Percentiles rank a stretch among this genome's conserved stretches.
These are phyloP conservation scores for Pluteus cervinus DNA, from an alignment of 768 basidiomycete species.

Conservation along the genomic window DNA sequence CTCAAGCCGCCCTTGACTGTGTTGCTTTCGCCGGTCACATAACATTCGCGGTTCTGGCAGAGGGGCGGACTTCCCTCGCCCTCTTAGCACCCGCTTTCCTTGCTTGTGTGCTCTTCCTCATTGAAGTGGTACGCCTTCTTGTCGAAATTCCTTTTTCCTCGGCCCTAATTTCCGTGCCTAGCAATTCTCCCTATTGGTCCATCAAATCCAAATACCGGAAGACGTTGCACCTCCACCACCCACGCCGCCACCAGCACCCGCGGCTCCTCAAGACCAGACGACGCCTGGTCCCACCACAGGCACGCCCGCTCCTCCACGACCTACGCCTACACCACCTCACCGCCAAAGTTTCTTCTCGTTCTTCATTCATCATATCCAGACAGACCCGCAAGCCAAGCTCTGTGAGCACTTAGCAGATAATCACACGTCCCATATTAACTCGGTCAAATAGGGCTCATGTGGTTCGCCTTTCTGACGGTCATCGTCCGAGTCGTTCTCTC, in stretches of 20 bases:
- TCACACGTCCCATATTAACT: conserved; percentile 6
- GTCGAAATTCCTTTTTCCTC: not conserved
- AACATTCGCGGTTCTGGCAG: conserved; percentile 80
- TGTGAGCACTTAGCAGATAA: conserved; percentile 39
- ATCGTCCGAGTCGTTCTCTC: conserved; percentile 72
- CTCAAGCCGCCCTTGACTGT: conserved; percentile 74
- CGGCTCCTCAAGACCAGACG: conserved; percentile 12
- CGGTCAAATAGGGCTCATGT: conserved; percentile 46
- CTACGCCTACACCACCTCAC: conserved; percentile 14
- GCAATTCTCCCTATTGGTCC: conserved; percentile 81
- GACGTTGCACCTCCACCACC: conserved; percentile 21
- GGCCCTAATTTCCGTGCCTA: conserved; percentile 20
- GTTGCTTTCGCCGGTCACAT: conserved; percentile 86
- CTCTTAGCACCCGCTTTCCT: conserved; percentile 82
- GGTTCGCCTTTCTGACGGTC: conserved; percentile 64
- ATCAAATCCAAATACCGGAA: conserved; percentile 81
- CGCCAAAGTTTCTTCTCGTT: conserved; percentile 37
- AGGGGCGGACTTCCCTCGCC: conserved; percentile 76
- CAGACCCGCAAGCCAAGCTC: conserved; percentile 66
- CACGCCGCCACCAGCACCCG: conserved; percentile 19
- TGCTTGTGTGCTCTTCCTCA: conserved; percentile 71
- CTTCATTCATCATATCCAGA: conserved; percentile 51
- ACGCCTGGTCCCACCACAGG: conserved; percentile 10
- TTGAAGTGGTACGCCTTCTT: conserved; percentile 65
- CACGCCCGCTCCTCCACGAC: conserved; percentile 8